Conservation (phyloP, 345 rosid species). For the Brassica cretica region DNA sequence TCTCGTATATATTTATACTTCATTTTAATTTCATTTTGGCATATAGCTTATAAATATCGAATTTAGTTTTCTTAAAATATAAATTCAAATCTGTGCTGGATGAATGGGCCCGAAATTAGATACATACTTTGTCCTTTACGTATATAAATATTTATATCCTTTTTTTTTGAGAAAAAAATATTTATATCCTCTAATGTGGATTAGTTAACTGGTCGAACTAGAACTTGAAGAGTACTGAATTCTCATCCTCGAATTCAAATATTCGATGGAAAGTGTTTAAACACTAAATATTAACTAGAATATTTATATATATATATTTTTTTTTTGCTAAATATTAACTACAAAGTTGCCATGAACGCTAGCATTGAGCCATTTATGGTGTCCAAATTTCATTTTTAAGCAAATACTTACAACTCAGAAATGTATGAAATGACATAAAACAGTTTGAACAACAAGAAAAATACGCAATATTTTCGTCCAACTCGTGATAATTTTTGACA, state of each 20-base stretch:
- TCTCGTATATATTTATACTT: conserved; percentile 18
- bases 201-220: background rate
- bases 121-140: background rate
- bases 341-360: background rate
- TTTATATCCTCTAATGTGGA: background rate
- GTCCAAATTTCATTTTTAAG: background rate
- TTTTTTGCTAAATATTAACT: too few species aligned
- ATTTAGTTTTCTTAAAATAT: background rate
- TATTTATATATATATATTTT: too few species aligned
- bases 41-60: conserved; percentile 26
- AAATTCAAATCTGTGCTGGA: background rate
- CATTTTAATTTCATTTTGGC: conserved; percentile 12
- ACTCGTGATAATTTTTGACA: conserved; percentile 19
- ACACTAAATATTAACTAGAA: background rate
- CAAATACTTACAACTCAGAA: background rate
- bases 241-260: background rate
- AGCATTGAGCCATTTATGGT: background rate
- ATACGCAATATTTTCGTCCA: background rate
- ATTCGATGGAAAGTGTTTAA: background rate
- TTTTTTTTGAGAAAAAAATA: too few species aligned
- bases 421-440: background rate
- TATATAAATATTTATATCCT: background rate
- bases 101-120: background rate
- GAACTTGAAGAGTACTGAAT: background rate
- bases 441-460: background rate